phyloP scores from a whole-genome alignment of 345 rosid species.

The Hibiscus mutabilis region DNA sequence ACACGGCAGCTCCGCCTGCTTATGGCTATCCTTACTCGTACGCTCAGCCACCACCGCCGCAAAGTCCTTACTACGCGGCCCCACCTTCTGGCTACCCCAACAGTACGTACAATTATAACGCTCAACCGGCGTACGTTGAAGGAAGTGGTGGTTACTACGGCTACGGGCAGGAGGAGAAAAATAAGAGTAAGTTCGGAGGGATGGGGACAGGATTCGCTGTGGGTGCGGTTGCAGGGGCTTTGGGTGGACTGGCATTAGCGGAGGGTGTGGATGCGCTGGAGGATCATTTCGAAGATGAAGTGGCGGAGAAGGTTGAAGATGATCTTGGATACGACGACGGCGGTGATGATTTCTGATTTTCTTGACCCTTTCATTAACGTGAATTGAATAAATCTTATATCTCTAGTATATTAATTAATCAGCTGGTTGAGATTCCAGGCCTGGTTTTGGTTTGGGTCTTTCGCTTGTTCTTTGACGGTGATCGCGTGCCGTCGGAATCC shows the following conservation, averaged over 20 bases:
- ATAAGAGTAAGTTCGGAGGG: conserved; percentile 68
- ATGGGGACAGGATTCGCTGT: conserved; percentile 71
- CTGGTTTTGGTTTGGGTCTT: too few species aligned
- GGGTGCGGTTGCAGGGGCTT: conserved; percentile 67
- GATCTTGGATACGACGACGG: conserved; percentile 40
- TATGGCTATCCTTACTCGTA: conserved; percentile 20
- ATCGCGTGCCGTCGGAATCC: too few species aligned
- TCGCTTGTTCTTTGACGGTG: too few species aligned
- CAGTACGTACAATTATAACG: conserved; percentile 17
- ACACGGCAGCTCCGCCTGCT: conserved; percentile 21
- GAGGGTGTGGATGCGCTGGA: conserved; percentile 69
- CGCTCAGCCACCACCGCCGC: conserved; percentile 22
- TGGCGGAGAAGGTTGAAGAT: conserved; percentile 56
- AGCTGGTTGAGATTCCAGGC: conserved; percentile 22
- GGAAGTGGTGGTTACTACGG: conserved; percentile 14
- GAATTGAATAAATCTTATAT: neutral
- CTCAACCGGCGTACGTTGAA: conserved; percentile 1
- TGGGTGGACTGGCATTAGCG: conserved; percentile 69
- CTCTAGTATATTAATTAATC: neutral
- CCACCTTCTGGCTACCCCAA: conserved; percentile 31
- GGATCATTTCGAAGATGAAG: conserved; percentile 52
- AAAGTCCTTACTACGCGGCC: conserved; percentile 25
- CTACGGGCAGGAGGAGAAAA: conserved; percentile 31
- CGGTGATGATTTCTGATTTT: conserved; percentile 23
- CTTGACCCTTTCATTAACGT: neutral